phyloP scores from a whole-genome alignment of 768 basidiomycete genomes.

The Hortiboletus flavorubellus region DNA sequence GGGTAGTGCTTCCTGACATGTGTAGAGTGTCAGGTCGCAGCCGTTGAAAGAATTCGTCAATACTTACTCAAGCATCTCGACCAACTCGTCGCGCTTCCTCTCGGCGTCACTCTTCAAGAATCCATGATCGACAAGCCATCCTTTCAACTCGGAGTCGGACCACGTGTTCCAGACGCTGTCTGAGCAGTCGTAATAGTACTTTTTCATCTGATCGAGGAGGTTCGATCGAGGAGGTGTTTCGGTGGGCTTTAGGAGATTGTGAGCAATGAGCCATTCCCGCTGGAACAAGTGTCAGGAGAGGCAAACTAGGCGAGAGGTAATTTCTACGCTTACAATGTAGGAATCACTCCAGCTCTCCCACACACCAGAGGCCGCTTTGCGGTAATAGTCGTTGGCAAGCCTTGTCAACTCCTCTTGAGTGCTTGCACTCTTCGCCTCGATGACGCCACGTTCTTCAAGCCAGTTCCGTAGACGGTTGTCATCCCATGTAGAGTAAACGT shows the following conservation, averaged over 20 bases:
- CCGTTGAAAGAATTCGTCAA: not conserved
- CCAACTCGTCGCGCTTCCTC: slow-evolving; percentile 69
- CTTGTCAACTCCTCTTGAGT: slow-evolving; percentile 65
- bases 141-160: slow-evolving; percentile 73
- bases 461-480: slow-evolving; percentile 70
- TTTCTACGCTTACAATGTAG: slow-evolving; percentile 55
- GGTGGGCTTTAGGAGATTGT: slow-evolving; percentile 65
- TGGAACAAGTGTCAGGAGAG: slow-evolving; percentile 25
- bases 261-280: slow-evolving; percentile 82
- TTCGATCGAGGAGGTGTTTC: slow-evolving; percentile 51
- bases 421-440: slow-evolving; percentile 53
- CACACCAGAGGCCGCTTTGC: slow-evolving; percentile 54
- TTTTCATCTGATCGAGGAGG: slow-evolving; percentile 64
- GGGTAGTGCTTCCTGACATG: slow-evolving; percentile 61
- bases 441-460: slow-evolving; percentile 69
- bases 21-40: not conserved
- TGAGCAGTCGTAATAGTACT: slow-evolving; percentile 66
- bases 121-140: slow-evolving; percentile 75
- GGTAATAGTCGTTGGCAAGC: slow-evolving; percentile 69
- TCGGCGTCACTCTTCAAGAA: slow-evolving; percentile 71
- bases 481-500: slow-evolving; percentile 87
- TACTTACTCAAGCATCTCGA: slow-evolving; percentile 63
- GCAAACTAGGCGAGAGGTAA: not conserved
- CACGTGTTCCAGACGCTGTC: slow-evolving; percentile 63
- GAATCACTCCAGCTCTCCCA: slow-evolving; percentile 89